These are phyloP conservation scores for Hamamelis virginiana DNA, from an alignment of 164 flowering plant species.

Conservation along the genomic window DNA sequence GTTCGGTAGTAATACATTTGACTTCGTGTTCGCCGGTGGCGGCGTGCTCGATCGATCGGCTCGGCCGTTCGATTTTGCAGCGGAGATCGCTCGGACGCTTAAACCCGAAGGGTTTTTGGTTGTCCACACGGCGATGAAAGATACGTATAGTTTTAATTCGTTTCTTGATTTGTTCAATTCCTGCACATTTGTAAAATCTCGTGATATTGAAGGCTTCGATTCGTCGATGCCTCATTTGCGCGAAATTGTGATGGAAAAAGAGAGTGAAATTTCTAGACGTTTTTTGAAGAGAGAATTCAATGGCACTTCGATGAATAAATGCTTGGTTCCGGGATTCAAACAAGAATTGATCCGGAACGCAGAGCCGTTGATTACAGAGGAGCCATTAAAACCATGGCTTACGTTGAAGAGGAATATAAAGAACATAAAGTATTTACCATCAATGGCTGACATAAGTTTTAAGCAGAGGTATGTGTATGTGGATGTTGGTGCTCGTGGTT, in stretches of 20 bases:
- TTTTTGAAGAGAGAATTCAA: neutral
- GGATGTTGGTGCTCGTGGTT: constrained; percentile 92
- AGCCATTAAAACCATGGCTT: constrained; percentile 95
- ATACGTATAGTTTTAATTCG: constrained; percentile 82
- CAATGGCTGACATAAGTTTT: constrained; percentile 79
- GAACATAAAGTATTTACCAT: constrained; percentile 73
- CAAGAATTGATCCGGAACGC: constrained; percentile 54
- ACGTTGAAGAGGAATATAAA: constrained; percentile 74
- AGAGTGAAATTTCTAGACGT: constrained; percentile 8
- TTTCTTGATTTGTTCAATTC: constrained; percentile 63
- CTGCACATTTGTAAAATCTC: constrained; percentile 52
- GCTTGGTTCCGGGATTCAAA: constrained; percentile 68
- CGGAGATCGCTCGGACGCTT: constrained; percentile 68
- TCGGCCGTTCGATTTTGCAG: constrained; percentile 44
- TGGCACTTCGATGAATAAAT: constrained; percentile 32
- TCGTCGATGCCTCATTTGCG: constrained; percentile 40
- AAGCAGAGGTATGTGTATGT: constrained; percentile 77
- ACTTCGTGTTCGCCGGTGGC: constrained; percentile 73
- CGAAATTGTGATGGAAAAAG: constrained; percentile 70
- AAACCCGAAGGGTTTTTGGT: constrained; percentile 87
- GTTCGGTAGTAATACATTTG: constrained; percentile 58
- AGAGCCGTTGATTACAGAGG: constrained; percentile 75
- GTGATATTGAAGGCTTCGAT: constrained; percentile 54
- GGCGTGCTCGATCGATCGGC: constrained; percentile 42
- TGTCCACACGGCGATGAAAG: constrained; percentile 63